Evolutionary conservation across 2,329 filamentous ascomycete genomes (phyloP), one percentile per base, ranked within the genome.

Genomic region (Didymosphaeria variabile): DNA sequence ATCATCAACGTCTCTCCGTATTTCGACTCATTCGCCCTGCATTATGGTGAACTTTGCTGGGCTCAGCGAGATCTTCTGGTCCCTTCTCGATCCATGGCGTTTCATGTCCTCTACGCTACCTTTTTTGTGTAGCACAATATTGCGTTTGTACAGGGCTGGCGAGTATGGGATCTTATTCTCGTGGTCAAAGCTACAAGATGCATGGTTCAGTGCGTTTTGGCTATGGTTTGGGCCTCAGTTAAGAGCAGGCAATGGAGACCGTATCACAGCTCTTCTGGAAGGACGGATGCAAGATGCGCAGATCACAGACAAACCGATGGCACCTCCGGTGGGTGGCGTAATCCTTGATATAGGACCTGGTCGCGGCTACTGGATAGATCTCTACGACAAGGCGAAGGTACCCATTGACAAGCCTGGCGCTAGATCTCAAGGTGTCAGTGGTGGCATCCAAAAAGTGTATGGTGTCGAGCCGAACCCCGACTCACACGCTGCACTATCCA

Each of bases 141-240:
- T 13, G 3, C 58, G 58, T 17, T 47, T 67, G 9, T 60, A 57
- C 52, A 21, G 40, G 13, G 55, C 59, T 4, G 45, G 44, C 5
- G 62, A 55, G 10, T 46, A 55, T 13, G 31, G 34, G 2, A 52
- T 53, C 7, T 32, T 67, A 3, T 58, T 67, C 3, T 60, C 61
- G 1, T 64, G 63, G 63, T 21, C 50, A 2, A 45, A 46, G 9
- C 38, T 67, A 17, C 63, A 67, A 34, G 31, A 57, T 26, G 61
- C 63, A 6, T 67, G 65, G 65, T 67, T 67, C 45, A 61, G 59
- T 42, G 54, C 19, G 17, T 67, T 67, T 32, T 67, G 65, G 65
- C 49, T 55, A 1, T 63, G 56, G 55, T 58, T 56, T 5, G 65
- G 65, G 3, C 58, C 61, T 7, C 58, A 56, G 19, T 61, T 67